A percentile compares a stretch with the other conserved stretches of the same genome.
phyloP scores from a whole-genome alignment of 2,329 filamentous ascomycete genomes.

The Botrytis medusae region DNA sequence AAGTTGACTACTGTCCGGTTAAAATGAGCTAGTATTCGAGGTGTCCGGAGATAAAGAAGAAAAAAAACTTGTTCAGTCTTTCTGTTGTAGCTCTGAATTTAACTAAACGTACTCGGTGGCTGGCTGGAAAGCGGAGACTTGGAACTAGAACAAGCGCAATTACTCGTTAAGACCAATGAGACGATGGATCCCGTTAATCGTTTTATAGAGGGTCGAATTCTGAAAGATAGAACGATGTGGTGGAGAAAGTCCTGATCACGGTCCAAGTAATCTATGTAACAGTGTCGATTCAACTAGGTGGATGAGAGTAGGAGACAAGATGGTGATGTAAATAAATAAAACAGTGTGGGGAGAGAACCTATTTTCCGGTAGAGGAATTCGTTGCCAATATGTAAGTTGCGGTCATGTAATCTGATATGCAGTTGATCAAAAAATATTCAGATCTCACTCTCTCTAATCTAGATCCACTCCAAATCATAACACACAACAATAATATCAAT shows the following conservation, averaged over 20 bases:
- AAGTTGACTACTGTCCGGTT: neutral
- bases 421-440: slow-evolving; percentile 2
- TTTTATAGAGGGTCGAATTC: neutral
- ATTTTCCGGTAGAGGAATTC: slow-evolving; percentile 17
- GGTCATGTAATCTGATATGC: slow-evolving; percentile 8
- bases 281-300: slow-evolving; percentile 1
- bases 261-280: slow-evolving; percentile 17
- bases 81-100: slow-evolving; percentile 1
- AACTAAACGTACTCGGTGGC: slow-evolving; percentile 18
- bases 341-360: slow-evolving; percentile 21
- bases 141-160: slow-evolving; percentile 6
- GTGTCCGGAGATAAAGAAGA: slow-evolving; percentile 5
- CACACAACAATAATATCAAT: slow-evolving; percentile 17
- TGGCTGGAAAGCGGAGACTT: slow-evolving; percentile 17
- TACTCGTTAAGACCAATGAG: slow-evolving; percentile 13
- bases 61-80: slow-evolving; percentile 17
- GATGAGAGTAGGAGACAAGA: slow-evolving; percentile 1
- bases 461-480: slow-evolving; percentile 15
- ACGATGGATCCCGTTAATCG: neutral
- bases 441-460: slow-evolving; percentile 1
- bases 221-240: neutral
- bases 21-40: neutral
- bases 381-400: slow-evolving; percentile 19
- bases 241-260: slow-evolving; percentile 11
- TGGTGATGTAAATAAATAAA: slow-evolving; percentile 3